Conservation (phyloP, 306 rosid species). For the Vigna nakashimae region DNA sequence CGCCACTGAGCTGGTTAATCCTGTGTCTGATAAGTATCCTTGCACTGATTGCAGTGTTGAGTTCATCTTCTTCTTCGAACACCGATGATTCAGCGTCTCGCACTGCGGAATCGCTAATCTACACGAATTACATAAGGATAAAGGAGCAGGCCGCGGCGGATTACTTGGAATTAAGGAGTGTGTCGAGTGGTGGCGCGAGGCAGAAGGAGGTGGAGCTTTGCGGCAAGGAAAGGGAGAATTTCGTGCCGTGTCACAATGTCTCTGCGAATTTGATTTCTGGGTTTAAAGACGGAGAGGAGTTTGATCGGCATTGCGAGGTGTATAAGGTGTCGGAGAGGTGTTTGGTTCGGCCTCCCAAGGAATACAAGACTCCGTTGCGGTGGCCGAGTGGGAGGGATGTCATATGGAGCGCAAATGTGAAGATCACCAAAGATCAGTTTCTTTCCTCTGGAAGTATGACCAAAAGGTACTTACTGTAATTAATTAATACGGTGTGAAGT, state of each 20-base stretch:
- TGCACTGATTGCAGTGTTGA: conserved; percentile 75
- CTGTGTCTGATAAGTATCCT: conserved; percentile 69
- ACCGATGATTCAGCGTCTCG: conserved; percentile 56
- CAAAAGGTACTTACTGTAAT: conserved; percentile 69
- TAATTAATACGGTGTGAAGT: conserved; percentile 1
- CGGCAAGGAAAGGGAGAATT: conserved; percentile 85
- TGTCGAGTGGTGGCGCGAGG: conserved; percentile 64
- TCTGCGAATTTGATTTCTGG: conserved; percentile 74
- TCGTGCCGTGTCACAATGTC: conserved; percentile 94
- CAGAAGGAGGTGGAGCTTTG: conserved; percentile 81
- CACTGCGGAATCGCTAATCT: conserved; percentile 59
- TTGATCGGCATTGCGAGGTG: conserved; percentile 87
- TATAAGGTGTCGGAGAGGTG: conserved; percentile 62
- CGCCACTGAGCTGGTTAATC: conserved; percentile 77
- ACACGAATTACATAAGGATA: conserved; percentile 84
- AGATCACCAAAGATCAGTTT: conserved; percentile 95
- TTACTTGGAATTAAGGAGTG: conserved; percentile 78
- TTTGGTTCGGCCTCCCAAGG: conserved; percentile 96
- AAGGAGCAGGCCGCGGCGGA: conserved; percentile 89
- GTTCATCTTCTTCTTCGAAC: conserved; percentile 69
- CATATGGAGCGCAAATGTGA: conserved; percentile 97
- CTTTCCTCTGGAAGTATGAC: conserved; percentile 99
- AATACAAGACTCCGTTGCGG: conserved; percentile 88
- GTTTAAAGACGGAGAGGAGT: conserved; percentile 81
- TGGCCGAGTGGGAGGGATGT: conserved; percentile 96